phyloP scores from a whole-genome alignment of 2,329 filamentous ascomycete species.

The Neofusicoccum sp. region DNA sequence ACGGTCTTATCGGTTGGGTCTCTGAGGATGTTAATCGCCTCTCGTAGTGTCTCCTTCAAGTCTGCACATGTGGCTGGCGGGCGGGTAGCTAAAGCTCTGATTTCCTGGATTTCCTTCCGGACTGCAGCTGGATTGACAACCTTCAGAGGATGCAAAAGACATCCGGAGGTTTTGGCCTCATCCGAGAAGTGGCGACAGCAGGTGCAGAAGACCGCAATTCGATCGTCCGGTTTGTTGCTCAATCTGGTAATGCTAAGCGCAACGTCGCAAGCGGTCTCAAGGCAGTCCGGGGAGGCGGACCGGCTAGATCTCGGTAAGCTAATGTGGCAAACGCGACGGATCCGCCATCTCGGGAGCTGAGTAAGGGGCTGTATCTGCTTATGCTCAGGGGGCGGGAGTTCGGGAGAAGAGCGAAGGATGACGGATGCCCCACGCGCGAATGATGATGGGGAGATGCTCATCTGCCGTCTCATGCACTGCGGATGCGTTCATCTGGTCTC shows the following conservation, averaged over 20 bases:
- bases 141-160: constrained; percentile 18
- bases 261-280: constrained; percentile 18
- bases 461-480: background rate
- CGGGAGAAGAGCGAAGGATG: too few species aligned
- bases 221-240: constrained; percentile 16
- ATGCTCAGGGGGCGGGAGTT: too few species aligned
- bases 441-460: background rate
- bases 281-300: constrained; percentile 16
- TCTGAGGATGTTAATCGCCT: constrained; percentile 16
- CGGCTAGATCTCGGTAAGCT: constrained; percentile 15
- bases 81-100: constrained; percentile 8
- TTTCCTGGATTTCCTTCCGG: constrained; percentile 14
- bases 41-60: constrained; percentile 16
- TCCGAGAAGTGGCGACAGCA: constrained; percentile 15
- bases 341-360: background rate
- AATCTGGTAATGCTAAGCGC: constrained; percentile 10
- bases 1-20: background rate
- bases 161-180: constrained; percentile 9
- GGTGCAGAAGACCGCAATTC: constrained; percentile 22
- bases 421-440: background rate
- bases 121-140: background rate
- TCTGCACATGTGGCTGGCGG: background rate
- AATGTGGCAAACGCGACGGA: background rate
- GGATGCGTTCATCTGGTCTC: background rate
- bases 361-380: too few species aligned